Evolutionary conservation across 768 basidiomycete genomes (phyloP).

Genomic region (Dioszegia crocea): DNA sequence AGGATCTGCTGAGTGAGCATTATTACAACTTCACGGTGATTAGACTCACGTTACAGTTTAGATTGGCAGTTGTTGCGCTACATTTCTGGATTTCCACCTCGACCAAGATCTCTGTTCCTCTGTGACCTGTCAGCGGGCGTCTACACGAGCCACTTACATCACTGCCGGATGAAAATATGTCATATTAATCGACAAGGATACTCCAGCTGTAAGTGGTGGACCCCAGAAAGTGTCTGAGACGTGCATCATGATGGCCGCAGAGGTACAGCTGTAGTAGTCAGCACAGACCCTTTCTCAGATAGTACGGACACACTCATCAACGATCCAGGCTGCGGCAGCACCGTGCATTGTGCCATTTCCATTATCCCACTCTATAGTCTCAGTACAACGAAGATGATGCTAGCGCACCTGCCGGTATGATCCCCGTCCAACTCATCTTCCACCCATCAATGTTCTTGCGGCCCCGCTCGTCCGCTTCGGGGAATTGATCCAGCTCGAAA

Average conservation of each 20-base stretch:
- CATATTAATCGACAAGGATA: conserved; percentile 27
- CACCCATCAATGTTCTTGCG: conserved; percentile 21
- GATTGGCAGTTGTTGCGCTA: not conserved
- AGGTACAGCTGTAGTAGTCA: conserved; percentile 25
- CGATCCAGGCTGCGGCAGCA: conserved; percentile 28
- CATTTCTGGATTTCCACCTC: conserved; percentile 4
- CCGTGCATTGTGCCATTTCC: conserved; percentile 26
- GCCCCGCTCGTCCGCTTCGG: conserved; percentile 20
- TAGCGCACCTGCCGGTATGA: not conserved
- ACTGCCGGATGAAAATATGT: conserved; percentile 29
- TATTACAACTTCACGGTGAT: not conserved
- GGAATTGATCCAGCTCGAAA: conserved; percentile 20
- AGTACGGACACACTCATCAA: conserved; percentile 28
- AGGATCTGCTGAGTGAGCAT: not conserved
- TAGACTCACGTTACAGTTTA: not conserved
- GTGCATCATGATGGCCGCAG: conserved; percentile 24
- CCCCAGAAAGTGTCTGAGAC: conserved; percentile 39
- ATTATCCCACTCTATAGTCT: conserved; percentile 30
- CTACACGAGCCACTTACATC: conserved; percentile 7
- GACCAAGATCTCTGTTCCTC: conserved; percentile 2
- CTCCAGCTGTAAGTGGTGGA: conserved; percentile 27
- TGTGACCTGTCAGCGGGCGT: not conserved
- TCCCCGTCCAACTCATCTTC: conserved; percentile 6
- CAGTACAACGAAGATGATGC: not conserved
- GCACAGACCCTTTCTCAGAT: not conserved